Percentiles rank a stretch among this genome's conserved stretches.
phyloP scores from a whole-genome alignment of 345 rosid genomes.

The Eucalyptus pauciflora region DNA sequence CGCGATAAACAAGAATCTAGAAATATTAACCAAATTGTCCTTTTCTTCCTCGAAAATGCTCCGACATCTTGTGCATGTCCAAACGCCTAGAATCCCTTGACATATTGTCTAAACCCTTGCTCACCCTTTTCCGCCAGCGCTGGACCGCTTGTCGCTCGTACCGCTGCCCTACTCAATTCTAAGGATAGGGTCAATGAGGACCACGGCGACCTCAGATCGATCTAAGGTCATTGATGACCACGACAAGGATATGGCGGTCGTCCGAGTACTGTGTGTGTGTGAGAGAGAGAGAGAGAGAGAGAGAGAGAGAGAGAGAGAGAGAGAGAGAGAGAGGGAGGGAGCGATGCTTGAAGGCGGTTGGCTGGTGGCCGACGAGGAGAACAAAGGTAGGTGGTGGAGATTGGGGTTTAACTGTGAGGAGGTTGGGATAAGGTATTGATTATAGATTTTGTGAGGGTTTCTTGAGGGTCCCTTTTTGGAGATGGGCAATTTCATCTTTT shows the following conservation, averaged over 20 bases:
- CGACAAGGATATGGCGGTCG: not conserved
- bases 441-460: not conserved
- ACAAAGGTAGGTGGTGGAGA: not conserved
- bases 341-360: not conserved
- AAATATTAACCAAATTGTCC: not conserved
- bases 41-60: not conserved
- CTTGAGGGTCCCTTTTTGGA: not conserved
- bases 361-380: not conserved
- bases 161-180: not conserved
- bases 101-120: not conserved
- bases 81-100: not conserved
- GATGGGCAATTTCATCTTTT: not conserved
- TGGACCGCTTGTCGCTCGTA: not conserved
- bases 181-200: not conserved
- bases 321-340: not conserved
- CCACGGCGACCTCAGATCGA: not conserved
- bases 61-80: not conserved
- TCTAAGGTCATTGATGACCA: not conserved
- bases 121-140: not conserved
- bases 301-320: not conserved
- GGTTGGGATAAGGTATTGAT: not conserved
- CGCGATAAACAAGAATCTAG: not conserved
- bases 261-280: not conserved
- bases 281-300: not conserved
- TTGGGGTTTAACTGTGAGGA: not conserved